A percentile compares a stretch with the other conserved stretches of the same genome.
Conservation (phyloP, 2,329 filamentous ascomycete genomes). For the Aspergillus uvarum region DNA sequence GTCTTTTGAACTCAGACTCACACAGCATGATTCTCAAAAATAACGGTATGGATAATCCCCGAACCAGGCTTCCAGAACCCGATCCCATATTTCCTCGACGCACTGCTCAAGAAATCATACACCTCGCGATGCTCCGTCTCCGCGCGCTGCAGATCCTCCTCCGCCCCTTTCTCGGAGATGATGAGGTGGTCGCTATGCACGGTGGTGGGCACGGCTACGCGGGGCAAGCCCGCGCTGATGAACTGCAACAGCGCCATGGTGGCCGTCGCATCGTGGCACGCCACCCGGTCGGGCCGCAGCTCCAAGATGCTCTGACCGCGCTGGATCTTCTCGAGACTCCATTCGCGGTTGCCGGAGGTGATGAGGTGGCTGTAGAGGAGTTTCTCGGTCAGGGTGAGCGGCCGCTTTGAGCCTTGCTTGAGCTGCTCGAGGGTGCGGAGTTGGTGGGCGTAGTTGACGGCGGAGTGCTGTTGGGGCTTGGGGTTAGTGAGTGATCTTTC, state of each 20-base stretch:
- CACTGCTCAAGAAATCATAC: slow-evolving; percentile 41
- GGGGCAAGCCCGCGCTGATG: slow-evolving; percentile 43
- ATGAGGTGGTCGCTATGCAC: slow-evolving; percentile 45
- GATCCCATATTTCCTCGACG: slow-evolving; percentile 50
- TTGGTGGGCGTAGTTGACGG: slow-evolving; percentile 10
- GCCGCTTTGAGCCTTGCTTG: slow-evolving; percentile 15
- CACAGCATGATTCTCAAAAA: slow-evolving; percentile 44
- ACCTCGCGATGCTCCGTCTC: slow-evolving; percentile 37
- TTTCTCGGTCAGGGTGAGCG: slow-evolving; percentile 43
- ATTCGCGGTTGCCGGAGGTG: slow-evolving; percentile 19
- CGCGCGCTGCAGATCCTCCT: slow-evolving; percentile 30
- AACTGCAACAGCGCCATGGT: slow-evolving; percentile 47
- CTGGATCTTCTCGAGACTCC: slow-evolving; percentile 29
- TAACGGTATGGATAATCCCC: slow-evolving; percentile 42
- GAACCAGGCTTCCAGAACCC: slow-evolving; percentile 42
- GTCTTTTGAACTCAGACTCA: slow-evolving; percentile 7
- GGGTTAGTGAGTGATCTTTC: too few species aligned
- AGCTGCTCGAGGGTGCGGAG: slow-evolving; percentile 6
- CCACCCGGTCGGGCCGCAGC: slow-evolving; percentile 41
- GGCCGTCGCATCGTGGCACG: slow-evolving; percentile 46
- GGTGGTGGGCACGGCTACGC: slow-evolving; percentile 41
- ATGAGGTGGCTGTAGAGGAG: slow-evolving; percentile 42
- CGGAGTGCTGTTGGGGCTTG: slow-evolving; percentile 2
- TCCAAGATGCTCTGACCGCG: slow-evolving; percentile 41
- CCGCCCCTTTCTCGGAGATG: slow-evolving; percentile 34